Evolutionary conservation across 371 early-diverging fungal genomes (phyloP).

Genomic region (Nematocida parisii): DNA sequence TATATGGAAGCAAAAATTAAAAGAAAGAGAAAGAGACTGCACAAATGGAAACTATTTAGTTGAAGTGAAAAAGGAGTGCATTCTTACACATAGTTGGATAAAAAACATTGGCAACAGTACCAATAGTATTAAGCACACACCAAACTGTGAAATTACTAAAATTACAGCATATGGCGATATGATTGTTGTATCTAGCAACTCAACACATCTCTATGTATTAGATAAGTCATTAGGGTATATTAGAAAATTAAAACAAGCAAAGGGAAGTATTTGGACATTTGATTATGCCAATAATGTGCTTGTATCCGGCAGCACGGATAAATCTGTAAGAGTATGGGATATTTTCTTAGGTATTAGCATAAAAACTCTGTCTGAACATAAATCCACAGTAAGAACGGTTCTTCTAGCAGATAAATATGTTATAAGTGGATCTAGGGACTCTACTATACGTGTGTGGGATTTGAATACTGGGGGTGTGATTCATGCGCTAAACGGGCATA

Average conservation of each 20-base stretch:
- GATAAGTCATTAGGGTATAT: slow-evolving; percentile 72
- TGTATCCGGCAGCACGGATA: slow-evolving; percentile 92
- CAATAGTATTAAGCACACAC: neutral
- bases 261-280: slow-evolving; percentile 95
- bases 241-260: slow-evolving; percentile 78
- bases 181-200: slow-evolving; percentile 64
- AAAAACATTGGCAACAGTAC: neutral
- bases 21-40: slow-evolving; percentile 10
- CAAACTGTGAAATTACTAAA: slow-evolving; percentile 28
- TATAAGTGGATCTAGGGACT: slow-evolving; percentile 69
- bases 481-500: slow-evolving; percentile 76
- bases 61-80: slow-evolving; percentile 50
- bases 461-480: slow-evolving; percentile 58
- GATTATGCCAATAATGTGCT: slow-evolving; percentile 79
- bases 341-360: slow-evolving; percentile 79
- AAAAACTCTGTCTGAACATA: slow-evolving; percentile 83
- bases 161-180: slow-evolving; percentile 38
- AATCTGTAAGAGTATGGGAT: slow-evolving; percentile 90
- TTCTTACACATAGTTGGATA: slow-evolving; percentile 44
- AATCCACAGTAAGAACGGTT: slow-evolving; percentile 86
- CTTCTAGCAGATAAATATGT: slow-evolving; percentile 75
- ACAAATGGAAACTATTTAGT: slow-evolving; percentile 43
- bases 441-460: slow-evolving; percentile 66
- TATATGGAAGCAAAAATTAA: slow-evolving; percentile 54
- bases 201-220: slow-evolving; percentile 62